A percentile compares a stretch with the other conserved stretches of the same genome.
These are phyloP conservation scores for Helicocarpus griseus DNA, from an alignment of 2,329 filamentous ascomycete species.

Conservation along the genomic window DNA sequence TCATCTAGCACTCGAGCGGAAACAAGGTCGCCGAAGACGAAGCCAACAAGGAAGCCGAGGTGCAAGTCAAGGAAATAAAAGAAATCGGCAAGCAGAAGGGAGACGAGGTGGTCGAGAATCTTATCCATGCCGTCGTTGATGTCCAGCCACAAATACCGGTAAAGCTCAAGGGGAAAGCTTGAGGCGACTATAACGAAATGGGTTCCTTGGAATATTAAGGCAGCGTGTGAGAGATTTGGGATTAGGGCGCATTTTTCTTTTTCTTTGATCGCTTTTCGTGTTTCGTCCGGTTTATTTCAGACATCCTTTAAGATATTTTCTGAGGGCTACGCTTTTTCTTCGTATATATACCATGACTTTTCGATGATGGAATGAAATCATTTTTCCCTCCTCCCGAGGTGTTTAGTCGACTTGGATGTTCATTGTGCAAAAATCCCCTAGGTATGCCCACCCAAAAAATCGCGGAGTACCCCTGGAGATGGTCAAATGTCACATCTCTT, in stretches of 20 bases:
- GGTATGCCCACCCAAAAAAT: too few species aligned
- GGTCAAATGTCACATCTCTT: too few species aligned
- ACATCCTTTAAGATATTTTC: neutral
- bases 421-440: too few species aligned
- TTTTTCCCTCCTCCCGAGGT: neutral
- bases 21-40: conserved; percentile 75
- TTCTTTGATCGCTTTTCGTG: neutral
- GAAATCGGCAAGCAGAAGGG: conserved; percentile 70
- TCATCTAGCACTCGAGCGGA: conserved; percentile 73
- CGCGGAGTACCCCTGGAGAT: too few species aligned
- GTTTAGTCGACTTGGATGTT: too few species aligned
- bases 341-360: neutral
- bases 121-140: conserved; percentile 76
- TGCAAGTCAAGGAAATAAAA: conserved; percentile 73
- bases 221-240: neutral
- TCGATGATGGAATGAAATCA: neutral
- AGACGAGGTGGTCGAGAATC: conserved; percentile 67
- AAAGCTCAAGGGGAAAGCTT: conserved; percentile 30
- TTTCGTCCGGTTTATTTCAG: neutral
- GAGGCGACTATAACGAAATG: neutral
- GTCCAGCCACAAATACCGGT: conserved; percentile 62
- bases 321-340: neutral
- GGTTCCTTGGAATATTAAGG: neutral
- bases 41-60: conserved; percentile 70
- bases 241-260: neutral